A percentile compares a stretch with the other conserved stretches of the same genome.
Evolutionary conservation across 768 basidiomycete genomes (phyloP).

Genomic region (Candolleomyces efflorescens): DNA sequence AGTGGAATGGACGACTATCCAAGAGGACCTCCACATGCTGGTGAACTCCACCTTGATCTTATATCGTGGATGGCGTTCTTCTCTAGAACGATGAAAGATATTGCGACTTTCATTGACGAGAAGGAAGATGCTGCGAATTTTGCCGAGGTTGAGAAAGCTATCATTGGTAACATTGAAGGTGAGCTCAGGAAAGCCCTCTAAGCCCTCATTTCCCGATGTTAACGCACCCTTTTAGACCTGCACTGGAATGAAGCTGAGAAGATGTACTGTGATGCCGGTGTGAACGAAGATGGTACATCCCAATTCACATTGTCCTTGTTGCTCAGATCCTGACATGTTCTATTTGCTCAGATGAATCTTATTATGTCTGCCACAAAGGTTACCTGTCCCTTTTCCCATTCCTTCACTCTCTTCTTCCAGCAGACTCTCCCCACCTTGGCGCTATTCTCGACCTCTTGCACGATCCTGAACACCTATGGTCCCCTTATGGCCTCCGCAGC

Average conservation of each 20-base stretch:
- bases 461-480: slow-evolving; percentile 88
- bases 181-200: slow-evolving; percentile 10
- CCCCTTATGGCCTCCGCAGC: slow-evolving; percentile 83
- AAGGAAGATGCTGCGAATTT: slow-evolving; percentile 80
- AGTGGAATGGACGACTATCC: slow-evolving; percentile 98
- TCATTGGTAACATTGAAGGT: slow-evolving; percentile 86
- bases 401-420: slow-evolving; percentile 73
- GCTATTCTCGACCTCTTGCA: slow-evolving; percentile 76
- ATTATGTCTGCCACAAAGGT: slow-evolving; percentile 86
- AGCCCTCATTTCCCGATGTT: not conserved
- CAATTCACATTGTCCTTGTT: slow-evolving; percentile 1
- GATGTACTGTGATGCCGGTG: slow-evolving; percentile 91
- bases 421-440: slow-evolving; percentile 75
- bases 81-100: slow-evolving; percentile 86
- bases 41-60: slow-evolving; percentile 90
- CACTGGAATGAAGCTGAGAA: slow-evolving; percentile 88
- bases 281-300: slow-evolving; percentile 74
- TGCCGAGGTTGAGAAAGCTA: slow-evolving; percentile 70
- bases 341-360: slow-evolving; percentile 70
- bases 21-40: slow-evolving; percentile 80
- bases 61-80: slow-evolving; percentile 98
- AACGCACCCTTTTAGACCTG: slow-evolving; percentile 50
- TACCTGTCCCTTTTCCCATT: slow-evolving; percentile 95
- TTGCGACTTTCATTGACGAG: slow-evolving; percentile 84
- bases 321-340: not conserved